These are phyloP conservation scores for Akanthomyces dipterigenus DNA, from an alignment of 2,329 filamentous ascomycete species.

Conservation along the genomic window DNA sequence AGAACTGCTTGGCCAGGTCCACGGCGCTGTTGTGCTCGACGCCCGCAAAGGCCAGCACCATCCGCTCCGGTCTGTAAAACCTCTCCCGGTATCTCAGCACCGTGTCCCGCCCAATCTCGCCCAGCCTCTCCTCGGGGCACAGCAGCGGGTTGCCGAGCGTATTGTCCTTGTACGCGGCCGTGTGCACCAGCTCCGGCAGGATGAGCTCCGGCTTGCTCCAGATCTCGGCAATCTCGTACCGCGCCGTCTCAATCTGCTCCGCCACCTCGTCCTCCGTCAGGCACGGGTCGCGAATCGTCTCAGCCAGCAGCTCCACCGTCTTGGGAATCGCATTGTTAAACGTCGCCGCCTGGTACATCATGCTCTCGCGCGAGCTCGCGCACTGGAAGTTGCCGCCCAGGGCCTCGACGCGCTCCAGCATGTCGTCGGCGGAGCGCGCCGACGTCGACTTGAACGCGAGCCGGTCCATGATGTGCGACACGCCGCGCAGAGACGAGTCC, in stretches of 20 bases:
- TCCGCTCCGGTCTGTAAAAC: slow-evolving; percentile 85
- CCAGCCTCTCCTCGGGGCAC: slow-evolving; percentile 78
- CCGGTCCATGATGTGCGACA: slow-evolving; percentile 93
- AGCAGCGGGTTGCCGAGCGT: slow-evolving; percentile 89
- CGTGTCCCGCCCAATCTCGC: slow-evolving; percentile 63
- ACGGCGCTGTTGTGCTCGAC: slow-evolving; percentile 78
- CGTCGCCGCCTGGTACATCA: slow-evolving; percentile 98
- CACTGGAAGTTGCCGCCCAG: slow-evolving; percentile 96
- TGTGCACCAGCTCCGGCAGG: slow-evolving; percentile 88
- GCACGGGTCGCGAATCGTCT: slow-evolving; percentile 81
- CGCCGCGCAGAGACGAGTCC: slow-evolving; percentile 73
- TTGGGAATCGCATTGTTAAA: slow-evolving; percentile 89
- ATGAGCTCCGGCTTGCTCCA: slow-evolving; percentile 97
- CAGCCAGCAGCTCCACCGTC: slow-evolving; percentile 77
- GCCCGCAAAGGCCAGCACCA: slow-evolving; percentile 92
- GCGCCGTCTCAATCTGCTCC: slow-evolving; percentile 81
- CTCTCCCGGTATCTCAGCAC: slow-evolving; percentile 72
- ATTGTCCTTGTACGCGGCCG: slow-evolving; percentile 92
- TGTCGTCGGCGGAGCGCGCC: slow-evolving; percentile 66
- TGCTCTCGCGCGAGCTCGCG: slow-evolving; percentile 84
- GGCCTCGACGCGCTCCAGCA: slow-evolving; percentile 80
- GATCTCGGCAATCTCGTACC: slow-evolving; percentile 95
- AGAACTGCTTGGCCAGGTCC: slow-evolving; percentile 71
- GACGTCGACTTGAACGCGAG: slow-evolving; percentile 89
- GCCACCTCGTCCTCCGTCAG: slow-evolving; percentile 83